A percentile compares a stretch with the other conserved stretches of the same genome.
Evolutionary conservation across 768 basidiomycete species (phyloP).

Genomic region (Suillus brevipes): DNA sequence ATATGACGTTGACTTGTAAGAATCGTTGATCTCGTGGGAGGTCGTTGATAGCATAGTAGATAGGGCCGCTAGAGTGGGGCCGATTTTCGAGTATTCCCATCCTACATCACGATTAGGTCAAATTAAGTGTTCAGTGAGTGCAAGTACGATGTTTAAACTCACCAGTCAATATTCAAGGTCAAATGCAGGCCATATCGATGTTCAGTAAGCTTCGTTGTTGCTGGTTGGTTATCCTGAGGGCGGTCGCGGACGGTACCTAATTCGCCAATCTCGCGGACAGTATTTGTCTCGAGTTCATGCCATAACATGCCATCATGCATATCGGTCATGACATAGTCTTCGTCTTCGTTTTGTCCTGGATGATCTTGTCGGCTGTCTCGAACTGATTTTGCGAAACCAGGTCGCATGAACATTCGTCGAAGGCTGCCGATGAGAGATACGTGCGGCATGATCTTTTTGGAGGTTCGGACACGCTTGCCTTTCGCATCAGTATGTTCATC

Average conservation of each 20-base stretch:
- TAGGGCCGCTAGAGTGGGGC: neutral
- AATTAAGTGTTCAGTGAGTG: no score
- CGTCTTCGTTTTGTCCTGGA: neutral
- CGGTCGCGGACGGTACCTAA: neutral
- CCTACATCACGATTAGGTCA: neutral
- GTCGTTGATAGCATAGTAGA: neutral
- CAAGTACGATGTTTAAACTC: neutral
- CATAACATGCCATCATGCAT: neutral
- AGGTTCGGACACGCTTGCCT: neutral
- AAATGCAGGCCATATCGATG: neutral
- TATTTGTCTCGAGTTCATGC: neutral
- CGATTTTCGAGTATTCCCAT: neutral
- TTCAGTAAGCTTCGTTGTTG: neutral
- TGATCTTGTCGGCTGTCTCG: neutral
- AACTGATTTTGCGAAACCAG: neutral
- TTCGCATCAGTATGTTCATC: neutral
- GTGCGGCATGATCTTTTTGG: neutral
- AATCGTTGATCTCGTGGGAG: neutral
- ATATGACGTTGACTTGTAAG: neutral
- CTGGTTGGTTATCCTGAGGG: neutral
- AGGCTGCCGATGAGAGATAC: neutral
- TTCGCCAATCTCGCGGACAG: neutral
- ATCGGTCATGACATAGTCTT: neutral
- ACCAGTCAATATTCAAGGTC: neutral
- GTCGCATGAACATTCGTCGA: neutral